Evolutionary conservation across 2,329 filamentous ascomycete species (phyloP), one percentile per base, ranked within the genome.

Genomic region (Gliomastix tumulicola): DNA sequence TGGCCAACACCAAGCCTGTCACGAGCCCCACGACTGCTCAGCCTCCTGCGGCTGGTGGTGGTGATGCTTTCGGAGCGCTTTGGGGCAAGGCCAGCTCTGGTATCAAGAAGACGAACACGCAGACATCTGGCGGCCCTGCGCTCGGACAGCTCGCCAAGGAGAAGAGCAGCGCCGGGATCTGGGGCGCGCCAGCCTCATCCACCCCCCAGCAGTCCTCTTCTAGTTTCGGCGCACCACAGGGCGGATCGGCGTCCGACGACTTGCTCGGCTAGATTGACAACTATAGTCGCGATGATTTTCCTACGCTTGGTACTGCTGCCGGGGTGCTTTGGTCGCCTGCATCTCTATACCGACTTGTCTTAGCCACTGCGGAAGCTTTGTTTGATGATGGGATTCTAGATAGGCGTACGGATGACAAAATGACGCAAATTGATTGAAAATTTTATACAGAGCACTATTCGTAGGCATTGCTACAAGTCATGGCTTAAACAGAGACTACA

Each of bases 91-190:
- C 81, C 20, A 87, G 80, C 44, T 74, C 74, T 10, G 80, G 82
- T 32, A 74, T 88, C 45, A 88, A 88, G 68, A 94, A 92, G 65
- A 63, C 73, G 2, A 70, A 63, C 41, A 74, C 79, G 3, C 68
- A 73, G 11, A 69, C 66, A 9, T 66, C 71, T 37, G 84, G 83
- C 1, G 25, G 25, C 10, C 82, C 88, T 35, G 89, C 89, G 38
- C 75, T 98, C 64, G 89, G 88, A 21, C 89, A 94, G 58, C 78
- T 98, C 60, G 90, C 89, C n/a, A 96, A 96, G 69, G 88, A 96
- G 63, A 96, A 97, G 73, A 92, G 88, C 40, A 88, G 82, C 49
- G 88, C 89, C 13, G 88, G 89, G 7, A 87, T 98, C 44, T 98
- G 94, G 88, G 92, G 90, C 15, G 76, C 85, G 1, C 72, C 83